Percentiles rank a stretch among this genome's conserved stretches.
Evolutionary conservation across 257 asterid species (phyloP).

Genomic region (Leonotis leonurus): DNA sequence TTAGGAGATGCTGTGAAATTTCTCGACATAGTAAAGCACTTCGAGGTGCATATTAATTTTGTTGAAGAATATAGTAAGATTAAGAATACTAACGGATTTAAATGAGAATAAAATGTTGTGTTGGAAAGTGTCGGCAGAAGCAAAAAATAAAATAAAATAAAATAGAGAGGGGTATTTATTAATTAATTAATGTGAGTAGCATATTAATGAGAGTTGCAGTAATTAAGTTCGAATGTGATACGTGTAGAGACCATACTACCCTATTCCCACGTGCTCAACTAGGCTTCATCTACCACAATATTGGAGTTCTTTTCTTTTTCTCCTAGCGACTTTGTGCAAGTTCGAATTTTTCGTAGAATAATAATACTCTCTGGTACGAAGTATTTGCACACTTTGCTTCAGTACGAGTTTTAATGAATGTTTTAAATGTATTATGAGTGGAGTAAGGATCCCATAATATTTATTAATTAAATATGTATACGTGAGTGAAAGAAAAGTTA

Average conservation of each 20-base stretch:
- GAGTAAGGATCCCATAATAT: too few species aligned
- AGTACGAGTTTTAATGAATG: too few species aligned
- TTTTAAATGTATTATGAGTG: too few species aligned
- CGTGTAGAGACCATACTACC: not conserved
- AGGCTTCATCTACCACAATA: not conserved
- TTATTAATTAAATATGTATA: too few species aligned
- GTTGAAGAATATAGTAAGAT: not conserved
- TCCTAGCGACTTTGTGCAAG: too few species aligned
- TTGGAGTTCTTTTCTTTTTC: too few species aligned
- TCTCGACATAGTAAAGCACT: slow-evolving; percentile 23
- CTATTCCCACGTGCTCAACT: not conserved
- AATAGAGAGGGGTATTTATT: not conserved
- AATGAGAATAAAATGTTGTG: not conserved
- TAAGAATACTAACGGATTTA: not conserved
- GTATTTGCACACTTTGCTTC: too few species aligned
- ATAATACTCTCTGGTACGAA: too few species aligned
- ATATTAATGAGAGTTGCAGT: slow-evolving; percentile 5
- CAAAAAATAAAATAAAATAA: too few species aligned
- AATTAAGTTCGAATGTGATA: not conserved
- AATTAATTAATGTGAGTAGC: not conserved
- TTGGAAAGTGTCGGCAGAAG: slow-evolving; percentile 24
- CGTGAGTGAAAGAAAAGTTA: too few species aligned
- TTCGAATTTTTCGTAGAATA: too few species aligned
- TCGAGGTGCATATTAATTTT: slow-evolving; percentile 16
- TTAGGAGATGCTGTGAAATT: slow-evolving; percentile 24